A percentile compares a stretch with the other conserved stretches of the same genome.
Evolutionary conservation across 352 stramenopile species (phyloP).

Genomic region (Poterioochromonas sp.): DNA sequence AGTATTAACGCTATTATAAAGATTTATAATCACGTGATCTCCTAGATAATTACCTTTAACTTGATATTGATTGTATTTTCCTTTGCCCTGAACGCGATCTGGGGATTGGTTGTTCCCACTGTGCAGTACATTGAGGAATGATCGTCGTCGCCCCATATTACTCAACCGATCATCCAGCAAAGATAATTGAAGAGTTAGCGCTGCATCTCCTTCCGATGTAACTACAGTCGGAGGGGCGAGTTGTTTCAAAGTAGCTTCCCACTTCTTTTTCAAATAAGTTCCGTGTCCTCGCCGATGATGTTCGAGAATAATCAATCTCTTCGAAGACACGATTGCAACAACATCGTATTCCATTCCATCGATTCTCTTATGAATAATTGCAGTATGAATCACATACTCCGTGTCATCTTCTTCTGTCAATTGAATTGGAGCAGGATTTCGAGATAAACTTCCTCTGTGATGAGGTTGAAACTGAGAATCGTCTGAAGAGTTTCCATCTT

Average conservation of each 20-base stretch:
- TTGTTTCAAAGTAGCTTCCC: background rate
- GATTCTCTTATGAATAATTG: background rate
- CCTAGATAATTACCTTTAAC: background rate
- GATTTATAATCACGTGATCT: background rate
- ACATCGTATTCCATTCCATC: background rate
- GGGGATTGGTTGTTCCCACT: too few species aligned
- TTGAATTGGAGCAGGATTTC: too few species aligned
- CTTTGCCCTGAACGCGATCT: too few species aligned
- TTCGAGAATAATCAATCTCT: background rate
- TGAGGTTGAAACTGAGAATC: too few species aligned
- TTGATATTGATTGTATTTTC: too few species aligned
- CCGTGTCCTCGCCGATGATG: background rate
- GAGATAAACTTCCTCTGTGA: too few species aligned
- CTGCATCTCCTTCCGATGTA: background rate
- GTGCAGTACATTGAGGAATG: too few species aligned
- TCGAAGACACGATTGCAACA: background rate
- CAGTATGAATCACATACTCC: background rate
- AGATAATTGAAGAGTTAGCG: too few species aligned
- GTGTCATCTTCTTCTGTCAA: background rate
- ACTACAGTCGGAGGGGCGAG: background rate
- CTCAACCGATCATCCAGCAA: too few species aligned
- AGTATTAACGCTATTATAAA: background rate
- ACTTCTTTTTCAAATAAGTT: background rate
- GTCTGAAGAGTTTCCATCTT: too few species aligned
- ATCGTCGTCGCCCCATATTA: too few species aligned